Conservation (phyloP, 306 rosid species). For the Rosa persica region DNA sequence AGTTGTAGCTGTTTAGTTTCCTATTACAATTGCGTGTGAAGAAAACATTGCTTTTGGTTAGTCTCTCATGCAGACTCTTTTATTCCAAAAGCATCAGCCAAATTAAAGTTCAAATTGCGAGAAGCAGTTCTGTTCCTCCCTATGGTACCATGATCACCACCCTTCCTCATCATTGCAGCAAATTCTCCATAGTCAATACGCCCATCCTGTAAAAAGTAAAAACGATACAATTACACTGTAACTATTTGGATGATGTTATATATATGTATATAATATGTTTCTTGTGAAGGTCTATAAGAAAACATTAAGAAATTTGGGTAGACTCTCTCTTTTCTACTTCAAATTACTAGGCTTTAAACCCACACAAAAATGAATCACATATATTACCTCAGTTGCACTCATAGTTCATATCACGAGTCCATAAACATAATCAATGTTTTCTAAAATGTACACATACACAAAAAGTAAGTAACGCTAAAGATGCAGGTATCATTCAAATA, state of each 20-base stretch:
- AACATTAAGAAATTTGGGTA: not conserved
- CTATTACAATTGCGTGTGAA: conserved; percentile 16
- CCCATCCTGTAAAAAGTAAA: conserved; percentile 62
- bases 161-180: conserved; percentile 84
- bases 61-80: conserved; percentile 43
- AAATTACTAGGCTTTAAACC: not conserved
- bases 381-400: not conserved
- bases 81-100: conserved; percentile 77
- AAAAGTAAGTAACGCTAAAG: not conserved
- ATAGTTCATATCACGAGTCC: not conserved
- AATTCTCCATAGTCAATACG: conserved; percentile 84
- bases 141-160: conserved; percentile 48
- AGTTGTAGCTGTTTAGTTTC: not conserved
- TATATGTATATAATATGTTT: not conserved
- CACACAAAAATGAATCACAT: not conserved
- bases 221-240: not conserved
- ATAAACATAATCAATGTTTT: not conserved
- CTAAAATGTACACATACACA: not conserved
- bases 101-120: conserved; percentile 64
- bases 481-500: not conserved
- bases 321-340: not conserved
- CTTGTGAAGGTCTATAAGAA: not conserved
- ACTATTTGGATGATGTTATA: not conserved
- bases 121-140: conserved; percentile 70
- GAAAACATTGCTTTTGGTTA: conserved; percentile 28